Conservation (phyloP, 331 rosid species). For the Pyrus hybrid region DNA sequence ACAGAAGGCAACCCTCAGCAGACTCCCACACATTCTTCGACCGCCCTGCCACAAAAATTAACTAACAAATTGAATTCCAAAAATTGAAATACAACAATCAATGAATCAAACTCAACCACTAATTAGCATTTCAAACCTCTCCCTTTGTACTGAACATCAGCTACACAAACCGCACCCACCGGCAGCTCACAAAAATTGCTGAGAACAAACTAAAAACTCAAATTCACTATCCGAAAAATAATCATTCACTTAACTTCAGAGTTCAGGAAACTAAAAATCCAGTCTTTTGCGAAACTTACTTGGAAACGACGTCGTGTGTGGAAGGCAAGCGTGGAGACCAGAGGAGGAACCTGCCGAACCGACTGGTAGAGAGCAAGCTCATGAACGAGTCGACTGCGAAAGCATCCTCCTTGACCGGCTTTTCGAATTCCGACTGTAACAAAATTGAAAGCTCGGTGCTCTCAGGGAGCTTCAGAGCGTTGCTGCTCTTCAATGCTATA, state of each 20-base stretch:
- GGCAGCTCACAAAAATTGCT: conserved; percentile 85
- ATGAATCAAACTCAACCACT: not conserved
- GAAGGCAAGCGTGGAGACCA: conserved; percentile 77
- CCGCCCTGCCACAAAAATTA: conserved; percentile 47
- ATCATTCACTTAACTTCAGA: not conserved
- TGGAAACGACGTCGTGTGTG: conserved; percentile 77
- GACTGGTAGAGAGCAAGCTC: conserved; percentile 52
- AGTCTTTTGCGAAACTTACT: conserved; percentile 31
- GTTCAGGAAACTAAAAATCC: not conserved
- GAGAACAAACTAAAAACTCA: conserved; percentile 13
- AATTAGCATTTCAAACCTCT: conserved; percentile 50
- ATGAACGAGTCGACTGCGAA: conserved; percentile 47
- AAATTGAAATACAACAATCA: not conserved
- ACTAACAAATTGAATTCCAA: not conserved
- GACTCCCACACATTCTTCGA: conserved; percentile 91
- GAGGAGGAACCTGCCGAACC: conserved; percentile 72
- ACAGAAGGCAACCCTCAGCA: conserved; percentile 77
- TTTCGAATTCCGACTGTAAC: conserved; percentile 49
- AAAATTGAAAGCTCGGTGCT: conserved; percentile 27
- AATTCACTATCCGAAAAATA: conserved; percentile 5
- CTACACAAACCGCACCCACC: conserved; percentile 70
- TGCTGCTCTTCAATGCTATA: conserved; percentile 34
- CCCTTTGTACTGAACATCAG: conserved; percentile 82
- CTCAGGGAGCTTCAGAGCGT: conserved; percentile 52
- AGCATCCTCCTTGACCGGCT: conserved; percentile 19